Evolutionary conservation across 768 basidiomycete species (phyloP), one percentile per base, ranked within the genome.

Genomic region (Pulveroboletus sp.): DNA sequence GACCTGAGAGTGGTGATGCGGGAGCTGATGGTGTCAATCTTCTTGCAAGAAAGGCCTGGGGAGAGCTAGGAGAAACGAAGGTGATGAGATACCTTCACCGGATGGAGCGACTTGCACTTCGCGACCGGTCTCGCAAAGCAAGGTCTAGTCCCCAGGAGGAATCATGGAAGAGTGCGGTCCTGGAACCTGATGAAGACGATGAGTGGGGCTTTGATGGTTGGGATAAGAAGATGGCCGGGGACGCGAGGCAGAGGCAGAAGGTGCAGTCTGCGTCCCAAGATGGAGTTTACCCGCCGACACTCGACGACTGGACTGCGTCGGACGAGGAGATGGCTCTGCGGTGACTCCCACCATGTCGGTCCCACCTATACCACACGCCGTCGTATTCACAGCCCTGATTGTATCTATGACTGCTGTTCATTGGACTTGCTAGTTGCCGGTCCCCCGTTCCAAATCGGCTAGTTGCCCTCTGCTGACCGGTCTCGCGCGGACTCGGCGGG

Each of bases 131-230:
- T 26, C 54, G 58, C 7, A 61, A 57, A 40, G 24, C 36, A 8
- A 43, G 43, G 42, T 40, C 48, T 0, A 52, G 48, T 24, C 50
- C 58, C 1, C 52, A 59, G 31, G 62, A 47, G 43, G 57, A 59
- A 47, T 40, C 62, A 6, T 85, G 83, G 83, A 82, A 81, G 56
- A 57, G 58, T 6, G 56, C 62, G 18, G 62, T 64, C 0, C 49
- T 71, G 28, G 54, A 65, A 28, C 54, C 66, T 3, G 52, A 56
- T 0, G 57, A 60, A 9, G 63, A 68, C 28, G 74, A 77, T 33
- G 68, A 66, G 1, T 80, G 77, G 74, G 71, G 69, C 30, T 84
- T 84, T 49, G 71, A 76, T 45, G 60, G 72, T 14, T 82, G 81
- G 81, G 52, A 50, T 18, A 44, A 36, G 40, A 41, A 21, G 24